A percentile compares a stretch with the other conserved stretches of the same genome.
phyloP scores from a whole-genome alignment of 495 filamentous ascomycete species.

The Penicillium canescens region DNA sequence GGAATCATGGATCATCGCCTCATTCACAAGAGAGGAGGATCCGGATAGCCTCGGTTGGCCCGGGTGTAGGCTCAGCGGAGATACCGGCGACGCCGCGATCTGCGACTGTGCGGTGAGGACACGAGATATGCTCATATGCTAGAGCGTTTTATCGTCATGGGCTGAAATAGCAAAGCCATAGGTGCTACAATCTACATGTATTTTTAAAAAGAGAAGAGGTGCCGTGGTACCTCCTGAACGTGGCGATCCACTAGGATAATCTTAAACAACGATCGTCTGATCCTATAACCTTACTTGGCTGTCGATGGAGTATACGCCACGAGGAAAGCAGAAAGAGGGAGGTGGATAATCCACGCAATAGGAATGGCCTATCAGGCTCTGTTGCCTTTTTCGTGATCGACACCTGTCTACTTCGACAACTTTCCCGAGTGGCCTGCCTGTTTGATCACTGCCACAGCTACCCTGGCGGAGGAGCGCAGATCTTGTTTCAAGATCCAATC shows the following conservation, averaged over 20 bases:
- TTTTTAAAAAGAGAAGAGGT: background rate
- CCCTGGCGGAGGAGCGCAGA: background rate
- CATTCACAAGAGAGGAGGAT: conserved; percentile 8
- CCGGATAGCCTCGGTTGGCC: conserved; percentile 19
- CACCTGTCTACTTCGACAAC: conserved; percentile 1
- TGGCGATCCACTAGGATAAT: conserved; percentile 24
- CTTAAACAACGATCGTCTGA: conserved; percentile 22
- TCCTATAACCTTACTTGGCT: conserved; percentile 17
- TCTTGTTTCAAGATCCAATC: background rate
- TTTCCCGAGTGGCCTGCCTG: background rate
- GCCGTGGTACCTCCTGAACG: conserved; percentile 21
- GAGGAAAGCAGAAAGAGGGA: background rate
- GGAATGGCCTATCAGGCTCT: background rate
- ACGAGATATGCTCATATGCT: background rate
- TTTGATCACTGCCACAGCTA: background rate
- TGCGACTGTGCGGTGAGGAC: background rate
- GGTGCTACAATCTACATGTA: too few relatives aligned
- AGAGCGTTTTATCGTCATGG: background rate
- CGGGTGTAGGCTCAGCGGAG: background rate
- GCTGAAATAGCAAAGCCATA: too few relatives aligned
- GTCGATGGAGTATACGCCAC: background rate
- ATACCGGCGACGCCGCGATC: background rate
- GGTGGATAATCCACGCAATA: background rate
- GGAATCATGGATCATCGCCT: background rate
- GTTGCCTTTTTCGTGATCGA: background rate